Evolutionary conservation across 208 protist genomes (phyloP).

Genomic region (Leishmania arabica): DNA sequence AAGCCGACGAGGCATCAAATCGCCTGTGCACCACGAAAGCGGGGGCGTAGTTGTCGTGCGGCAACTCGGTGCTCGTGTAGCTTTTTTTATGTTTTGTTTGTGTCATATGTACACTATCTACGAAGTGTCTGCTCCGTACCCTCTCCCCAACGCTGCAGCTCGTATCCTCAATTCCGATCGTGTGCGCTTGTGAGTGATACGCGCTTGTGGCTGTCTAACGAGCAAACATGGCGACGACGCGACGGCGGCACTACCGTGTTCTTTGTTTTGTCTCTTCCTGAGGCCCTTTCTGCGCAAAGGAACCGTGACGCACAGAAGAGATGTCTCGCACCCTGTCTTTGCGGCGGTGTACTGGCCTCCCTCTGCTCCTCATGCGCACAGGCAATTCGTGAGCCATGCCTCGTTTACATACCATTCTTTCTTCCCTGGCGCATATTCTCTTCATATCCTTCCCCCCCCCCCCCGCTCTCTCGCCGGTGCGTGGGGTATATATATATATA

Average conservation of each 20-base stretch:
- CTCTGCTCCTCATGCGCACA: not conserved
- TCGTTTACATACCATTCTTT: not conserved
- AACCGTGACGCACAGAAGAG: not conserved
- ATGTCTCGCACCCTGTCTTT: not conserved
- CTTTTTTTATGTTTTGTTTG: not conserved
- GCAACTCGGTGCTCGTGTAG: too few relatives aligned
- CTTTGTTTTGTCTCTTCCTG: not conserved
- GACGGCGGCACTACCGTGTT: not conserved
- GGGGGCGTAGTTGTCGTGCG: not conserved
- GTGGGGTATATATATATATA: too few relatives aligned
- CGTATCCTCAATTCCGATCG: not conserved
- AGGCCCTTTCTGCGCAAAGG: not conserved
- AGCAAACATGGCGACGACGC: not conserved
- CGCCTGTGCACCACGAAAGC: conserved; percentile 38
- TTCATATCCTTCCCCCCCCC: not conserved
- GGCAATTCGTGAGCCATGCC: not conserved
- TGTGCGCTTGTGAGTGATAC: not conserved
- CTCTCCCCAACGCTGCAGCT: not conserved
- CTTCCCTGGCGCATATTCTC: not conserved
- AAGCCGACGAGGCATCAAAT: conserved; percentile 25
- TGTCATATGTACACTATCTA: not conserved
- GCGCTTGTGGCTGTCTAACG: not conserved
- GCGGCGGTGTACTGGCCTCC: not conserved
- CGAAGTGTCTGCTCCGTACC: not conserved
- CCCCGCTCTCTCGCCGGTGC: not conserved